phyloP scores from a whole-genome alignment of 257 asterid genomes.

The Henckelia pumila region DNA sequence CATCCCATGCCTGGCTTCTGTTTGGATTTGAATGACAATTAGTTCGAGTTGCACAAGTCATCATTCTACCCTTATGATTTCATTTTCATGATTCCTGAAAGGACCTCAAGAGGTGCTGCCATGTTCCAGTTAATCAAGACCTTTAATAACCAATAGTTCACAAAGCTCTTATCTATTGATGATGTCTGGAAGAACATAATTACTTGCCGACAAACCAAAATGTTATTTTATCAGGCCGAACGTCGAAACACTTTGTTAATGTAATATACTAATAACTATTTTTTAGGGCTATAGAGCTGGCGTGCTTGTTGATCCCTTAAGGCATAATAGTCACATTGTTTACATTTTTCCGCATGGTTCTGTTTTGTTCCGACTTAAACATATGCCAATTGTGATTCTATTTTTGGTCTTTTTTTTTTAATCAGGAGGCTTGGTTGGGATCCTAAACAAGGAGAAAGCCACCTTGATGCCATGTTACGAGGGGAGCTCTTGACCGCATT shows the following conservation, averaged over 20 bases:
- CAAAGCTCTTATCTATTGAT: neutral
- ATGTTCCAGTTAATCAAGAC: neutral
- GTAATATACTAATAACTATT: neutral
- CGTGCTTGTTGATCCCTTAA: neutral
- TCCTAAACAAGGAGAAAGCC: slow-evolving; percentile 89
- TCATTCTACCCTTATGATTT: neutral
- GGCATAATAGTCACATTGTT: neutral
- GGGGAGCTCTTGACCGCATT: slow-evolving; percentile 77
- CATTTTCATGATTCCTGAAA: slow-evolving; percentile 8
- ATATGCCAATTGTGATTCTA: slow-evolving; percentile 7
- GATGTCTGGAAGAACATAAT: neutral
- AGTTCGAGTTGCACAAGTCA: neutral
- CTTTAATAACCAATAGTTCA: slow-evolving; percentile 1
- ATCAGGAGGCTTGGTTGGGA: slow-evolving; percentile 96
- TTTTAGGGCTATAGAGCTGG: neutral
- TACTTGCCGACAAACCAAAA: neutral
- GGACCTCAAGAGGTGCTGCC: neutral
- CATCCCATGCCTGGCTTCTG: neutral
- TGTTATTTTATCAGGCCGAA: neutral
- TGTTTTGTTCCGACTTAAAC: slow-evolving; percentile 3
- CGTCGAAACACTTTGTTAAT: neutral
- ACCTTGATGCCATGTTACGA: slow-evolving; percentile 90
- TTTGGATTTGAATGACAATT: neutral
- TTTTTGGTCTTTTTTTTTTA: slow-evolving; percentile 20
- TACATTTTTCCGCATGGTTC: neutral